Evolutionary conservation across 805 yeast genomes (phyloP).

Genomic region (Ogataea pilisensis): DNA sequence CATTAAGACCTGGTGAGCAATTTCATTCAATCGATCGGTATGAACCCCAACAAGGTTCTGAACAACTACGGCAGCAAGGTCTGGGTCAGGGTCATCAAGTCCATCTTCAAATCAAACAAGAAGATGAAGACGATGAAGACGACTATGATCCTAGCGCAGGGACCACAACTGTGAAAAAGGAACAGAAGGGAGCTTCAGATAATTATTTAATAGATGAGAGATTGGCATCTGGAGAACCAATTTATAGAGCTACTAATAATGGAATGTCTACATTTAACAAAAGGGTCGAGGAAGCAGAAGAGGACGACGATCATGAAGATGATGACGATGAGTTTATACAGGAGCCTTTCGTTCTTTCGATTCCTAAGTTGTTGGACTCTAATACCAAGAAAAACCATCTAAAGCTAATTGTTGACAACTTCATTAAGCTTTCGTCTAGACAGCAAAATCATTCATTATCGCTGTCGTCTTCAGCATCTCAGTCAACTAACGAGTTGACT

Average conservation of each 20-base stretch:
- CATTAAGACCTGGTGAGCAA: conserved; percentile 7
- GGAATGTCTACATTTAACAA: not conserved
- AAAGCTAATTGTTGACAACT: conserved; percentile 53
- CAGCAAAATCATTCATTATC: conserved; percentile 19
- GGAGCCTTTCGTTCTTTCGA: conserved; percentile 43
- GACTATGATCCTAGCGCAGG: conserved; percentile 9
- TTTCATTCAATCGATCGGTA: no score
- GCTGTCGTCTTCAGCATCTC: not conserved
- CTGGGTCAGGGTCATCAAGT: not conserved
- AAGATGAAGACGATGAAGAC: conserved; percentile 32
- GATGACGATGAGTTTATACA: conserved; percentile 21
- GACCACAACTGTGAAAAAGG: not conserved
- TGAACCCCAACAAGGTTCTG: no score
- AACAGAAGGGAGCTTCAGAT: not conserved
- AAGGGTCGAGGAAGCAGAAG: conserved; percentile 19
- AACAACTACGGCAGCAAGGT: not conserved
- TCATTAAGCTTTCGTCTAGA: conserved; percentile 42
- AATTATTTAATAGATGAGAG: no score
- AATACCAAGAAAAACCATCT: conserved; percentile 58
- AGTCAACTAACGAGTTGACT: conserved; percentile 38
- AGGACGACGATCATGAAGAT: conserved; percentile 24
- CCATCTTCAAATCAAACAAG: not conserved
- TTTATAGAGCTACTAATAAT: not conserved
- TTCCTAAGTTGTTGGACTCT: conserved; percentile 49
- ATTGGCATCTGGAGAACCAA: not conserved